phyloP scores from a whole-genome alignment of 371 early-diverging fungal genomes.

The Apophysomyces elegans region DNA sequence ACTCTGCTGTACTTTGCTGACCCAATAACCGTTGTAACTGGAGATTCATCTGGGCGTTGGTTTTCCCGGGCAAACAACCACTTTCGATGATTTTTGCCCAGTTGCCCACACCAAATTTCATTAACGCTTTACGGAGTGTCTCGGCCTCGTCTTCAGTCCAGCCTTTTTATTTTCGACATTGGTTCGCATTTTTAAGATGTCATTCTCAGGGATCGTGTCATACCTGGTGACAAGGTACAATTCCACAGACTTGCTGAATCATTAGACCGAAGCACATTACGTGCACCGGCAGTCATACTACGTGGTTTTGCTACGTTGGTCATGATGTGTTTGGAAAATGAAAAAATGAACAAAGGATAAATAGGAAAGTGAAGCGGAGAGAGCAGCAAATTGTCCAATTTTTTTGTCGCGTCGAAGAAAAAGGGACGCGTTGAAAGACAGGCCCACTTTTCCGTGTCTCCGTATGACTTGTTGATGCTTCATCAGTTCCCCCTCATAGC shows the following conservation, averaged over 20 bases:
- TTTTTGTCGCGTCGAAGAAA: conserved; percentile 13
- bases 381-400: conserved; percentile 2
- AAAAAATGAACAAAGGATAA: conserved; percentile 12
- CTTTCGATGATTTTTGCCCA: conserved; percentile 93
- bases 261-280: conserved; percentile 89
- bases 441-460: background rate
- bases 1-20: conserved; percentile 94
- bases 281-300: conserved; percentile 87
- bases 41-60: conserved; percentile 93
- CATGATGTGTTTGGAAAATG: conserved; percentile 14
- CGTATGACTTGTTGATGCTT: conserved; percentile 11
- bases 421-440: conserved; percentile 14
- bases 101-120: conserved; percentile 91
- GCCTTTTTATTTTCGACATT: conserved; percentile 44
- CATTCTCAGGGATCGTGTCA: background rate
- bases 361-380: conserved; percentile 19
- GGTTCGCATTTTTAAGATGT: background rate
- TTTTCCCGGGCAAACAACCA: conserved; percentile 85
- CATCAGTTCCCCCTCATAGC: conserved; percentile 39
- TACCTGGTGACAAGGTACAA: conserved; percentile 88
- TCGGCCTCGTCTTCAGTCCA: conserved; percentile 89
- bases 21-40: conserved; percentile 92
- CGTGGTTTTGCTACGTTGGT: conserved; percentile 62
- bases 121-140: conserved; percentile 80
- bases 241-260: conserved; percentile 93